A percentile compares a stretch with the other conserved stretches of the same genome.
Conservation (phyloP, 805 yeast genomes). For the Candida schatavii region DNA sequence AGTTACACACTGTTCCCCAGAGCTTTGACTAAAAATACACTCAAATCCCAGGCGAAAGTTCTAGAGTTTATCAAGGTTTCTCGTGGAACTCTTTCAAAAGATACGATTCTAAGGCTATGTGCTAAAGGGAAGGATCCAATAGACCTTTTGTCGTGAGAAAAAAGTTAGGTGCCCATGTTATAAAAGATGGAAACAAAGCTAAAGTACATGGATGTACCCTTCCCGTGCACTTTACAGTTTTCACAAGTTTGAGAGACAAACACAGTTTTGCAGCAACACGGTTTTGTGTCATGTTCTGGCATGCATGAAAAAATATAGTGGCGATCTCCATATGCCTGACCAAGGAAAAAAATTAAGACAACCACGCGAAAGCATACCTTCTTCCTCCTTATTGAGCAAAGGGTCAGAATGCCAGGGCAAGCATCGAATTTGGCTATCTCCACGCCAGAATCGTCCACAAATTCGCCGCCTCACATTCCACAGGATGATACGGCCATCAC, state of each 20-base stretch:
- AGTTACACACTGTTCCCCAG: too few species aligned
- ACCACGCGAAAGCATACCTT: too few species aligned
- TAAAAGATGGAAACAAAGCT: too few species aligned
- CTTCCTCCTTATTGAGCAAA: too few species aligned
- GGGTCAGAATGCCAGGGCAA: not conserved
- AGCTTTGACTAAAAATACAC: too few species aligned
- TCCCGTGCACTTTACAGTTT: not conserved
- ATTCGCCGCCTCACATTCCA: not conserved
- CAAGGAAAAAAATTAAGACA: too few species aligned
- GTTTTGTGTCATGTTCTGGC: not conserved
- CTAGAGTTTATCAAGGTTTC: not conserved
- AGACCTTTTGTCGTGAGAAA: constrained; percentile 9
- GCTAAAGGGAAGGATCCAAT: constrained; percentile 14
- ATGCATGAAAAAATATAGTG: too few species aligned
- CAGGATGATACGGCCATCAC: not conserved
- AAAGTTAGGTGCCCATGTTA: too few species aligned
- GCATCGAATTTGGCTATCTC: not conserved
- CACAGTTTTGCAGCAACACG: not conserved
- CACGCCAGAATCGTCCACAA: constrained; percentile 2
- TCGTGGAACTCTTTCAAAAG: constrained; percentile 3
- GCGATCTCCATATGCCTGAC: too few species aligned
- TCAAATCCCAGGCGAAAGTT: too few species aligned
- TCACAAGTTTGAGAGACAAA: not conserved
- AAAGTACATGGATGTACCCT: too few species aligned
- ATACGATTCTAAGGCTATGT: constrained; percentile 7